Evolutionary conservation across 352 stramenopile species (phyloP), one percentile per base, ranked within the genome.

Genomic region (Phytophthora idaei): DNA sequence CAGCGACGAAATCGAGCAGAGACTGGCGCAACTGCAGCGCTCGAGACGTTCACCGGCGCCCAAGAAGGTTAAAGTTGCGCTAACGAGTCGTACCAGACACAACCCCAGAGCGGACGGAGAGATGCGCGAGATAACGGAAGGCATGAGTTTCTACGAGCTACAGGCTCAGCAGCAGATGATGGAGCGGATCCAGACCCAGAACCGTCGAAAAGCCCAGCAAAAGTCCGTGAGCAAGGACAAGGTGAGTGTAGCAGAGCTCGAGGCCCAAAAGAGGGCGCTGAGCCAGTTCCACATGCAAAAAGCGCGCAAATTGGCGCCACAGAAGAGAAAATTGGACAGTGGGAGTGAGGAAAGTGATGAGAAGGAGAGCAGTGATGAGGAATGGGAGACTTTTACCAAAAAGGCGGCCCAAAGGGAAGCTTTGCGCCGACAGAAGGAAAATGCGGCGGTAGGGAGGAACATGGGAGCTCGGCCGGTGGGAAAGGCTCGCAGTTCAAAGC

Each of bases 91-190:
- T 25, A 28, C 36, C 1, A 57, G 53, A 34, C 45, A 17, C 50
- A 42, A 45, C 25, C 28, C 17, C 8, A 46, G 34, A 31, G 60
- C 36, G 14, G 44, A 48, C 45, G 59, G 51, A 45, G 58, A 62
- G 45, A 74, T 62, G 67, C 47, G 51, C 3, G 31, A 64, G 9
- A 76, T 87, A 25, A 73, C 64, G 7, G 74, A 89, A 56, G 68
- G 59, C 1, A 77, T 89, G 64, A 78, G 54, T 14, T 65, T 83
- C 45, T 72, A 71, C 25, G 80, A 89, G 54, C 57, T 89, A 17
- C 80, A 89, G 31, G 77, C 75, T 3, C 80, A 89, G 61, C 66
- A 89, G 52, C 73, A 73, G 25, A 61, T 80, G 49, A 68, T 81
- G 42, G 77, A 72, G 42, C 57, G 71, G 6, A 75, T 85, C 34